Base-by-base conservation (phyloP, 495 filamentous ascomycete species). In the Lophiotrema nucula region DNA sequence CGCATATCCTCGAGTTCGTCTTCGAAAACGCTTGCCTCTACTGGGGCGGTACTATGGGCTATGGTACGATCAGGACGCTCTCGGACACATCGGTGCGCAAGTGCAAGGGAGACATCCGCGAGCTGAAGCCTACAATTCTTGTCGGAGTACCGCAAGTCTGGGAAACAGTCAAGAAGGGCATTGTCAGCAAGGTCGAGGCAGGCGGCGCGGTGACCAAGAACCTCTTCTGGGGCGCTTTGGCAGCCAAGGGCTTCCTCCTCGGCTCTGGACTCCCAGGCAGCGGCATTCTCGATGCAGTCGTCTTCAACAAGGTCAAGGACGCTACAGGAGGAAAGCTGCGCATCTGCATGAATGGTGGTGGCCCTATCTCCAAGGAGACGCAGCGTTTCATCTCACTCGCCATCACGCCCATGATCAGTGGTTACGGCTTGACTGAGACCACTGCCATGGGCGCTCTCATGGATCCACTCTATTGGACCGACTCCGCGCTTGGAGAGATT, bases 111-210 rank as follows among this genome's bases (percentile, higher is more conserved):
- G 93, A 98, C 70, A 97, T 98, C 66, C 83, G 86, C 58, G 93
- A 98, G 69, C 90, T 96, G 74, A 85, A 84, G 67, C 93, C 93
- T 21, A 92, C 88, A 18, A 83, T 98, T 60, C 79, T 98, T 41
- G 90, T 97, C 44, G 93, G 93, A 69, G 93, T 98, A 18, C 93
- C 93, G 6, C 91, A 92, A 27, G 93, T 98, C 11, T 98, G 92
- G 88, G 93, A 98, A 74, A 86, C 90, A 0, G 90, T 98, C 63
- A 97, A 97, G 85, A 98, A 98, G 73, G 93, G 93, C 64, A 92
- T 98, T 60, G 77, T 95, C 60, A 78, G 81, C 68, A 93, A 96
- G 74, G 83, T 97, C 56, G 84, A 87, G 73, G 83, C 86, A 61
- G 83, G 84, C 47, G 87, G 83, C 69, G 75, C 83, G 23, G 46